Evolutionary conservation across 352 stramenopile species (phyloP), one percentile per base, ranked within the genome.

Genomic region (Albugo laibachii): DNA sequence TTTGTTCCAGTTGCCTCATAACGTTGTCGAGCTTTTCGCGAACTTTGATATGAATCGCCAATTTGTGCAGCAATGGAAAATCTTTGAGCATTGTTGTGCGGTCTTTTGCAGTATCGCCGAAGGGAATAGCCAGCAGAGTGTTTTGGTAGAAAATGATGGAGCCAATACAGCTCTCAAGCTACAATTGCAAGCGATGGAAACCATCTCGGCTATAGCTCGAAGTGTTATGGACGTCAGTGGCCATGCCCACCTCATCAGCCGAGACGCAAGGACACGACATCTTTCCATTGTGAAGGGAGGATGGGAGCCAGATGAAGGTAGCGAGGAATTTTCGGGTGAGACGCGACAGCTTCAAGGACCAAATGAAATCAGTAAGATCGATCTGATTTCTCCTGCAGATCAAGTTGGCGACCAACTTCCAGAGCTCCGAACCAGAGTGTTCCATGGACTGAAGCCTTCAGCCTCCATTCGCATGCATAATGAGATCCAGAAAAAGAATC

Each of bases 171-270:
- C 38, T 24, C 20, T 24, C 20, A 56, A 63, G 11, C 47, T 83
- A 13, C 71, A 85, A 48, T 65, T 61, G 1, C 66, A 81, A 49
- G 66, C 78, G 10, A 80, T 91, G n/a, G 65, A 47, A 15, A 80
- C 69, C 5, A 69, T 91, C 16, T 51, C 87, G 5, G 75, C 78
- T 0, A 84, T 92, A 45, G 62, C 72, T 15, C 59, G 78, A n/a
- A 89, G 78, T 45, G 53, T 88, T 2, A 88, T 92, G 76, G 78
- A 92, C 48, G 73, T 72, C 18, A 92, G 78, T 61, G 78, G 78
- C 0, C 78, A 92, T 27, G 76, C 78, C 0, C 71, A 88, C 46
- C 57, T 92, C n/a, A 92, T 92, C 41, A 85, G 67, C 45, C 62
- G 73, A 14, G 77, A 92, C 45, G 63, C 75, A 21, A 63, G 73